phyloP scores from a whole-genome alignment of 78 protist genomes.

The Fonticula alba region DNA sequence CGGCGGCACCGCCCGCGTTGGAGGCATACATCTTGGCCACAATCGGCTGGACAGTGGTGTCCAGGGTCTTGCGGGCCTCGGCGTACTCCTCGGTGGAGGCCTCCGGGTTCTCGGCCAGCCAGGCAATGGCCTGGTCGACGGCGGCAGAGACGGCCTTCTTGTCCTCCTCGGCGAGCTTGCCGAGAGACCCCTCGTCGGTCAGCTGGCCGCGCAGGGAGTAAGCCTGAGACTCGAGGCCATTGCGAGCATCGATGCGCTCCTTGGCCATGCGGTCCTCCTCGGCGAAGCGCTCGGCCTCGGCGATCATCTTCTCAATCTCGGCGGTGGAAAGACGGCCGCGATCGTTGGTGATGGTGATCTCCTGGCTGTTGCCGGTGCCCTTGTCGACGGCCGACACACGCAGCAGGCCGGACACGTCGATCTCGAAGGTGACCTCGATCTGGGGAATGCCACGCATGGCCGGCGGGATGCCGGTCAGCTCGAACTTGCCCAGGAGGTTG shows the following conservation, averaged over 20 bases:
- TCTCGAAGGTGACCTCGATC: slow-evolving; percentile 80
- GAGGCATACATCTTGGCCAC: slow-evolving; percentile 65
- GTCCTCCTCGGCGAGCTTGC: slow-evolving; percentile 82
- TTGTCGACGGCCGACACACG: slow-evolving; percentile 79
- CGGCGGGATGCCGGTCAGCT: slow-evolving; percentile 72
- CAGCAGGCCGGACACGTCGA: slow-evolving; percentile 83
- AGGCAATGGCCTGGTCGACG: slow-evolving; percentile 64
- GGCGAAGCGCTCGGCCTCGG: slow-evolving; percentile 66
- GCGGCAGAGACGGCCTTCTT: slow-evolving; percentile 50
- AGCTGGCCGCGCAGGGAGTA: slow-evolving; percentile 42
- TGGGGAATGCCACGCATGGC: slow-evolving; percentile 87
- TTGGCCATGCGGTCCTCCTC: slow-evolving; percentile 64
- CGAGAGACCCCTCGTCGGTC: slow-evolving; percentile 58
- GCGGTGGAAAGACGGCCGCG: slow-evolving; percentile 68
- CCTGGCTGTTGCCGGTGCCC: slow-evolving; percentile 62
- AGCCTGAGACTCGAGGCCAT: slow-evolving; percentile 57
- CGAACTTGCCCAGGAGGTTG: slow-evolving; percentile 79
- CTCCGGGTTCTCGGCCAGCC: slow-evolving; percentile 74
- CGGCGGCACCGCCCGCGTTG: slow-evolving; percentile 32
- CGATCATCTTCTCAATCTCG: slow-evolving; percentile 82
- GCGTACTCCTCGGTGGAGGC: slow-evolving; percentile 80
- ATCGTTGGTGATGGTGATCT: slow-evolving; percentile 83
- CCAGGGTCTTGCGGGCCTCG: slow-evolving; percentile 72
- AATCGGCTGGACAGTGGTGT: slow-evolving; percentile 79
- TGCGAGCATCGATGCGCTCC: slow-evolving; percentile 55